Percentiles rank a stretch among this genome's conserved stretches.
These are phyloP conservation scores for Melampsora americana DNA, from an alignment of 1,284 basidiomycete genomes.

Conservation along the genomic window DNA sequence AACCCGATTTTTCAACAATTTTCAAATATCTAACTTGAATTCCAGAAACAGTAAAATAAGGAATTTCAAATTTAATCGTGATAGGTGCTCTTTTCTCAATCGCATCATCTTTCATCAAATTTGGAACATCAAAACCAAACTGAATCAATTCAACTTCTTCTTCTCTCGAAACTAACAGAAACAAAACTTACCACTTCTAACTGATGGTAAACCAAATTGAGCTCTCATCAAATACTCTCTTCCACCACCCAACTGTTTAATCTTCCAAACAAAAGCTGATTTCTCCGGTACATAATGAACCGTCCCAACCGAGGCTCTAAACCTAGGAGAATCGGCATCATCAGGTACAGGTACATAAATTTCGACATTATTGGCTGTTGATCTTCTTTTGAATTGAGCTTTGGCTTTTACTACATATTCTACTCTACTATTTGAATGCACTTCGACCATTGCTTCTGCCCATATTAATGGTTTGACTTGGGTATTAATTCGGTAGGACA, in stretches of 20 bases:
- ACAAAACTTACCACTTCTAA: constrained; percentile 67
- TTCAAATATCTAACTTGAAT: constrained; percentile 96
- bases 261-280: constrained; percentile 95
- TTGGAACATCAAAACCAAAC: not conserved
- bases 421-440: constrained; percentile 84
- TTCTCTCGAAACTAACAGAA: not conserved
- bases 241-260: constrained; percentile 88
- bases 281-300: constrained; percentile 95
- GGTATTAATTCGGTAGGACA: constrained; percentile 92
- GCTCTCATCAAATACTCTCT: constrained; percentile 93
- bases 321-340: constrained; percentile 96
- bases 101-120: constrained; percentile 61
- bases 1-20: constrained; percentile 94
- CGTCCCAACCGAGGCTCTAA: constrained; percentile 72
- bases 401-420: constrained; percentile 99
- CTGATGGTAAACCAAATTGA: constrained; percentile 88
- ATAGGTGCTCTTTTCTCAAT: constrained; percentile 88
- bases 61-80: constrained; percentile 95
- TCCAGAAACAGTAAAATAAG: constrained; percentile 88
- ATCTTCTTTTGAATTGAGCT: constrained; percentile 94
- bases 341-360: constrained; percentile 97
- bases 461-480: constrained; percentile 96
- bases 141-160: not conserved
- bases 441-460: constrained; percentile 96
- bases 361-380: constrained; percentile 97